A percentile compares a stretch with the other conserved stretches of the same genome.
Evolutionary conservation across 345 rosid genomes (phyloP).

Genomic region (Eucalyptus coolabah): DNA sequence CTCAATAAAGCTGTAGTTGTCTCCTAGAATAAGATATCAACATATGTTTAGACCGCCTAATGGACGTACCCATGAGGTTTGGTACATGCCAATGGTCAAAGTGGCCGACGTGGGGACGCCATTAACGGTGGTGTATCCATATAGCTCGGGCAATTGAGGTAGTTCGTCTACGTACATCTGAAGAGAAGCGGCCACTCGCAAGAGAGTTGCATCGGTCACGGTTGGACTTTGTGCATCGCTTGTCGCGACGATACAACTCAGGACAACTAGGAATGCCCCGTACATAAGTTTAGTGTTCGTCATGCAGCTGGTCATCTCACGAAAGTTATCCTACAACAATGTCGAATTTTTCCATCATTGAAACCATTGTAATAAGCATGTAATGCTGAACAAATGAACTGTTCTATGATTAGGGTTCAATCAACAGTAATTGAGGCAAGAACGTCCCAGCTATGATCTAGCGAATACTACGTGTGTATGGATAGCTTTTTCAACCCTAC

Average conservation of each 20-base stretch:
- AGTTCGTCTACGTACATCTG: slow-evolving; percentile 63
- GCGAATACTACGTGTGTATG: neutral
- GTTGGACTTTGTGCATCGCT: neutral
- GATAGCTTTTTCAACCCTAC: neutral
- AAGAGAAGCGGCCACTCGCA: neutral
- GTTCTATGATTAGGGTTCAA: neutral
- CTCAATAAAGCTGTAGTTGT: neutral
- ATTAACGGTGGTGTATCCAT: slow-evolving; percentile 16
- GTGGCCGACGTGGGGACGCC: slow-evolving; percentile 22
- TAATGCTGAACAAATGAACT: neutral
- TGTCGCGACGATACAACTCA: neutral
- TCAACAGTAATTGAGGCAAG: neutral
- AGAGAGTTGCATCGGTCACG: neutral
- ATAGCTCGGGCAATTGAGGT: slow-evolving; percentile 43
- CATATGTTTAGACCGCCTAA: neutral
- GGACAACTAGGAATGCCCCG: neutral
- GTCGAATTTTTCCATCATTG: neutral
- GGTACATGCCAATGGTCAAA: slow-evolving; percentile 61
- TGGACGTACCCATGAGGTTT: slow-evolving; percentile 43
- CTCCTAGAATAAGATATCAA: neutral
- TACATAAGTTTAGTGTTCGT: neutral
- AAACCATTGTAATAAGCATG: neutral
- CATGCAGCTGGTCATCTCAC: neutral
- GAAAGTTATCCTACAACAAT: neutral
- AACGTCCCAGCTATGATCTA: neutral